Conservation (phyloP, 108 stramenopile species). For the Cyclotella kingstonii region DNA sequence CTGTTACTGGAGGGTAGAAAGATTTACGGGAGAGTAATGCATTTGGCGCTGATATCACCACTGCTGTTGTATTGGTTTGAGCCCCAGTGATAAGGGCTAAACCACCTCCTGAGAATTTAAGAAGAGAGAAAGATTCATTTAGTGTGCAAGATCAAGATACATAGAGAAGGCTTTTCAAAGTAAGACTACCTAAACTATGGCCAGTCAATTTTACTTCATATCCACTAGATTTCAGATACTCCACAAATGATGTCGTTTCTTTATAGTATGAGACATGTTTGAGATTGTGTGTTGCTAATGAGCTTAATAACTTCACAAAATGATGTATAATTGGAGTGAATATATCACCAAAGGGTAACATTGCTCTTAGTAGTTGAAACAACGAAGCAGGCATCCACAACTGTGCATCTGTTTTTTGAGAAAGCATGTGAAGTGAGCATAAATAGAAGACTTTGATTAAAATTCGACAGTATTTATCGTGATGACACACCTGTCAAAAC, state of each 20-base stretch:
- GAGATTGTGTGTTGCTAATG: conserved; percentile 15
- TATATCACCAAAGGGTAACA: conserved; percentile 52
- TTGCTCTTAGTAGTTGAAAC: conserved; percentile 57
- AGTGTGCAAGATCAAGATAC: too few species aligned
- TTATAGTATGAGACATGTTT: conserved; percentile 27
- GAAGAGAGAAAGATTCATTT: too few species aligned
- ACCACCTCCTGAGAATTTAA: conserved; percentile 46
- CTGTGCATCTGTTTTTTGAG: conserved; percentile 62
- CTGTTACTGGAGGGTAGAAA: conserved; percentile 22
- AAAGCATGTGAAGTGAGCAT: too few species aligned
- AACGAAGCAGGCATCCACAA: conserved; percentile 69
- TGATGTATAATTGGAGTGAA: conserved; percentile 31
- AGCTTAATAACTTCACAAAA: conserved; percentile 6
- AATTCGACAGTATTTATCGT: too few species aligned
- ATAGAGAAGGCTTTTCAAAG: too few species aligned
- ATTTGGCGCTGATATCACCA: conserved; percentile 42
- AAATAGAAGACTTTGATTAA: too few species aligned
- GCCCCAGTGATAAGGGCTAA: conserved; percentile 45
- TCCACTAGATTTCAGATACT: not conserved
- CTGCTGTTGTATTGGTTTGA: conserved; percentile 18
- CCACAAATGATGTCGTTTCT: conserved; percentile 20
- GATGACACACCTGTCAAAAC: too few species aligned
- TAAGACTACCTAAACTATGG: conserved; percentile 15
- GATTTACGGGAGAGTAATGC: conserved; percentile 38
- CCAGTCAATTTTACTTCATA: conserved; percentile 2